These are phyloP conservation scores for Blastobotrys robertii DNA, from an alignment of 805 yeast genomes.

Conservation along the genomic window DNA sequence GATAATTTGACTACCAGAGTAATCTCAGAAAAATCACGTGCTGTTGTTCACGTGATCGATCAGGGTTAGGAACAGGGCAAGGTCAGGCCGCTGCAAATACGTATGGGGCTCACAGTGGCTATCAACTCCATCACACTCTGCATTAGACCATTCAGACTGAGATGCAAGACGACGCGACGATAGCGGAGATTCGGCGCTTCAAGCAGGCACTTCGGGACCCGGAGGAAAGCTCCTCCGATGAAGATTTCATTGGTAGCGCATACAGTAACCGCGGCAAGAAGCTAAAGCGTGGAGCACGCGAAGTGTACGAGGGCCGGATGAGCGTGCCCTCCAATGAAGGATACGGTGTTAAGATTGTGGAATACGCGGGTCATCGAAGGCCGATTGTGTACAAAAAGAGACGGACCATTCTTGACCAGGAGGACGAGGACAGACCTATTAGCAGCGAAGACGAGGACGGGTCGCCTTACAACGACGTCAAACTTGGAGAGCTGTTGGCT, in stretches of 20 bases:
- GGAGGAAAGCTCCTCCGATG: conserved; percentile 5
- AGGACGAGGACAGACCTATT: conserved; percentile 25
- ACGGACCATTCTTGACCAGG: conserved; percentile 16
- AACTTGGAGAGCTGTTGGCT: conserved; percentile 50
- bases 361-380: conserved; percentile 21
- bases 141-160: too few relatives aligned
- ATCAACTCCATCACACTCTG: too few relatives aligned
- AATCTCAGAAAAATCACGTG: too few relatives aligned
- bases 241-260: conserved; percentile 10
- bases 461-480: conserved; percentile 37
- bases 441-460: conserved; percentile 29
- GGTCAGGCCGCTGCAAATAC: too few relatives aligned
- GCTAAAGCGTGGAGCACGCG: conserved; percentile 39
- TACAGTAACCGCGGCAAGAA: conserved; percentile 48
- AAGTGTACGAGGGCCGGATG: conserved; percentile 37
- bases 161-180: too few relatives aligned
- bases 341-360: conserved; percentile 22
- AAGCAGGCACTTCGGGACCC: too few relatives aligned
- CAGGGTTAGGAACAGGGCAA: too few relatives aligned
- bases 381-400: conserved; percentile 20
- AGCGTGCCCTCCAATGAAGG: conserved; percentile 19
- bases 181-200: too few relatives aligned
- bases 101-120: too few relatives aligned
- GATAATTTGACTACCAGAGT: too few relatives aligned
- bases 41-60: too few relatives aligned